These are phyloP conservation scores for Brasilioporus rufonigricans DNA, from an alignment of 768 basidiomycete species.

Conservation along the genomic window DNA sequence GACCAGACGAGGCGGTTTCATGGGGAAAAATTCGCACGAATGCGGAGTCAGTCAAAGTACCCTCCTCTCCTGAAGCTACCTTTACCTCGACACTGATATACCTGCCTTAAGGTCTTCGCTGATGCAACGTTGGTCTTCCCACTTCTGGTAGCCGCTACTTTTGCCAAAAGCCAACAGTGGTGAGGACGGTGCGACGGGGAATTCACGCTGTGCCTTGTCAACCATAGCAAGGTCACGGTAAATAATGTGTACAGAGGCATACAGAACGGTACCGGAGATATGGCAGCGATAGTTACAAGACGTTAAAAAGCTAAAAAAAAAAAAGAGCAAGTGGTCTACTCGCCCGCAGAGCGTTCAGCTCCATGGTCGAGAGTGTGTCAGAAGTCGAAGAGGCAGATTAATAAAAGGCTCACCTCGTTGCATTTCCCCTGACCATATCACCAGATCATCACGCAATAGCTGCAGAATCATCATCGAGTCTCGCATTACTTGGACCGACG, in stretches of 20 bases:
- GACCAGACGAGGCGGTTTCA: conserved; percentile 95
- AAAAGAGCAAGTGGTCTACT: conserved; percentile 5
- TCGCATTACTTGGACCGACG: conserved; percentile 45
- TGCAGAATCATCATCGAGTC: conserved; percentile 86
- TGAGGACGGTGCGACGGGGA: background rate
- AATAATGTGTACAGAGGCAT: conserved; percentile 10
- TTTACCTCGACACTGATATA: conserved; percentile 5
- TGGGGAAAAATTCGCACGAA: conserved; percentile 97
- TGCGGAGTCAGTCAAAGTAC: conserved; percentile 79
- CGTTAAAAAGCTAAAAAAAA: background rate
- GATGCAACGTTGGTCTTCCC: conserved; percentile 98
- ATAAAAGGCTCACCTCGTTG: conserved; percentile 34
- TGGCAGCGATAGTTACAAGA: background rate
- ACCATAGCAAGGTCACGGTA: conserved; percentile 1
- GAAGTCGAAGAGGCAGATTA: conserved; percentile 4
- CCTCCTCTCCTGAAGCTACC: background rate
- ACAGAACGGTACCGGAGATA: background rate
- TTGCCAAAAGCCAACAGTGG: conserved; percentile 48
- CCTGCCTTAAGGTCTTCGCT: conserved; percentile 64
- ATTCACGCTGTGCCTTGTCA: background rate
- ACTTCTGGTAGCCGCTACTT: conserved; percentile 91
- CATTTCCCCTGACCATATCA: conserved; percentile 84
- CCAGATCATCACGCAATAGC: conserved; percentile 78
- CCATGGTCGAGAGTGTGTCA: conserved; percentile 14
- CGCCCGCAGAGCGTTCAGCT: conserved; percentile 23